phyloP scores from a whole-genome alignment of 345 rosid species.

The Cardamine resedifolia region DNA sequence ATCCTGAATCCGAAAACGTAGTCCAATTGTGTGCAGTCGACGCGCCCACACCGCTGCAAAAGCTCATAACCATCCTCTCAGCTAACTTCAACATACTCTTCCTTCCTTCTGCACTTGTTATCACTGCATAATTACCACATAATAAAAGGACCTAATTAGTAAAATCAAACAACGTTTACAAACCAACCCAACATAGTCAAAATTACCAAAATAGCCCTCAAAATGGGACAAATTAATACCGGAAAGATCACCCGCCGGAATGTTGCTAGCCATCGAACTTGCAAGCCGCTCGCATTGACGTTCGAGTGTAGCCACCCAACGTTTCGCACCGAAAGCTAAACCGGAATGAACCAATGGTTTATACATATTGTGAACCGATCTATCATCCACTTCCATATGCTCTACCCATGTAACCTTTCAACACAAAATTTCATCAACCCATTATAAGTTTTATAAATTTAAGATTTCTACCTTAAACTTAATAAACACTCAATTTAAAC shows the following conservation, averaged over 20 bases:
- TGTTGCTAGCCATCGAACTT: slow-evolving; percentile 83
- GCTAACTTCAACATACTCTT: slow-evolving; percentile 94
- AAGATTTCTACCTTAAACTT: background rate
- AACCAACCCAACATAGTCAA: background rate
- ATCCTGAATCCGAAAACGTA: slow-evolving; percentile 71
- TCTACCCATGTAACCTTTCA: slow-evolving; percentile 86
- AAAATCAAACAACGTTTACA: background rate
- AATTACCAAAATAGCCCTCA: background rate
- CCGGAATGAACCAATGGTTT: slow-evolving; percentile 61
- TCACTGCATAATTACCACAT: slow-evolving; percentile 45
- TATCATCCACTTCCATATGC: slow-evolving; percentile 86
- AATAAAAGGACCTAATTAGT: slow-evolving; percentile 13
- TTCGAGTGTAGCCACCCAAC: slow-evolving; percentile 87
- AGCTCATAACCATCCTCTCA: slow-evolving; percentile 93
- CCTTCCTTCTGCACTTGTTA: slow-evolving; percentile 84
- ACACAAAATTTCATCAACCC: background rate
- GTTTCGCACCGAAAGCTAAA: slow-evolving; percentile 88
- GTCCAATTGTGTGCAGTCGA: slow-evolving; percentile 97
- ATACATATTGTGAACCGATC: slow-evolving; percentile 68
- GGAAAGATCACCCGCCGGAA: slow-evolving; percentile 83
- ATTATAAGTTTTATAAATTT: background rate
- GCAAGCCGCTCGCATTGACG: slow-evolving; percentile 94
- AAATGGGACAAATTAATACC: slow-evolving; percentile 34
- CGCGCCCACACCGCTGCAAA: slow-evolving; percentile 89
- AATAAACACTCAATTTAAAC: background rate